Evolutionary conservation across 2,329 filamentous ascomycete genomes (phyloP).

Genomic region (Xylariaceae sp.): DNA sequence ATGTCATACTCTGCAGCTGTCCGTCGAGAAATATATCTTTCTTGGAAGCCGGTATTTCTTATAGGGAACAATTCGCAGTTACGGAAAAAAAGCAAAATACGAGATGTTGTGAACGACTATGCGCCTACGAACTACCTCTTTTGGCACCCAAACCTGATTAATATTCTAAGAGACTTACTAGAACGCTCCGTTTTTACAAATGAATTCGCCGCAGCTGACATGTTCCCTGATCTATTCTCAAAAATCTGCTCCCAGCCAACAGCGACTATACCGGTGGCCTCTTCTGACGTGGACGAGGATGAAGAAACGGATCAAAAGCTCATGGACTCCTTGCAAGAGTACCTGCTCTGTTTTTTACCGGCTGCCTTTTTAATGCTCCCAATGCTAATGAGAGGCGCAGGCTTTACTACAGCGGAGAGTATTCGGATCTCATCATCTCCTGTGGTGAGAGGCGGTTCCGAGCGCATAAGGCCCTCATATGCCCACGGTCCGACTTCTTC

Average conservation of each 20-base stretch:
- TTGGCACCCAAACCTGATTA: neutral
- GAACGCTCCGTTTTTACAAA: neutral
- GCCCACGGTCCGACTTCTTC: slow-evolving; percentile 11
- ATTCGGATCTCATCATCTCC: neutral
- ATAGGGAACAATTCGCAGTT: neutral
- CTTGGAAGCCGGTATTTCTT: neutral
- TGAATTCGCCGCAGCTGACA: neutral
- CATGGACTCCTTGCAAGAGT: neutral
- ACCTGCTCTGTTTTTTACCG: too few relatives aligned
- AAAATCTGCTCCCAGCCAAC: too few relatives aligned
- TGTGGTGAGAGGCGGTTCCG: neutral
- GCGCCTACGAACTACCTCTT: neutral
- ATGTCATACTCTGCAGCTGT: neutral
- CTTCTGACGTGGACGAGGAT: neutral
- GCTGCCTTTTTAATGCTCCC: neutral
- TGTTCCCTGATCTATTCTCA: neutral
- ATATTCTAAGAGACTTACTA: neutral
- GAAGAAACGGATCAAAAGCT: neutral
- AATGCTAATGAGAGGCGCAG: neutral
- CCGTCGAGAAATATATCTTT: neutral
- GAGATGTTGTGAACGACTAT: neutral
- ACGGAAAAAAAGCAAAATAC: neutral
- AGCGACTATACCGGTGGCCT: neutral
- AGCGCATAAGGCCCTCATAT: slow-evolving; percentile 6
- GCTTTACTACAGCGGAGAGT: neutral